These are phyloP conservation scores for Ustulina deusta DNA, from an alignment of 2,329 filamentous ascomycete genomes.

Conservation along the genomic window DNA sequence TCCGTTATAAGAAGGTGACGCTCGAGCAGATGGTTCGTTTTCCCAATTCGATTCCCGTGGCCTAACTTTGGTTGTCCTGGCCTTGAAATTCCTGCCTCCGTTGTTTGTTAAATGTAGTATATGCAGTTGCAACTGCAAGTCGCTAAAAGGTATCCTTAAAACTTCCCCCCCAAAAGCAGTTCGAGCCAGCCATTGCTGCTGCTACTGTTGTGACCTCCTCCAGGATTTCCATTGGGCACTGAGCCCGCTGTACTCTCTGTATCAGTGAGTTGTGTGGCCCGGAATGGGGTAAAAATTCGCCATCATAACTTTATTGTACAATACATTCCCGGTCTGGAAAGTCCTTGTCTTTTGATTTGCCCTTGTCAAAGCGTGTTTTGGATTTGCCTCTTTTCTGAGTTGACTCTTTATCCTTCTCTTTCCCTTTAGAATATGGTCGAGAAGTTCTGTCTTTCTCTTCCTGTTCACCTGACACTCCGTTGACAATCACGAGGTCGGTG, in stretches of 20 bases:
- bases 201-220: background rate
- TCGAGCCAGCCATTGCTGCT: conserved; percentile 1
- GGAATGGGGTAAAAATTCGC: background rate
- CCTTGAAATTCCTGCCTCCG: background rate
- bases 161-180: background rate
- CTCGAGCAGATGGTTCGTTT: background rate
- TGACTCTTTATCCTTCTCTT: conserved; percentile 40
- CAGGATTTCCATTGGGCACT: background rate
- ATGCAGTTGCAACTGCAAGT: conserved; percentile 3
- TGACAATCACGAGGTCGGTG: conserved; percentile 36
- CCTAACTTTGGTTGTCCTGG: background rate
- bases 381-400: conserved; percentile 44
- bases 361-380: conserved; percentile 41
- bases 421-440: conserved; percentile 31
- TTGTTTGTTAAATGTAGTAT: background rate
- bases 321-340: conserved; percentile 46
- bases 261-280: background rate
- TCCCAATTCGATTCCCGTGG: background rate
- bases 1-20: background rate
- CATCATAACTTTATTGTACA: conserved; percentile 39
- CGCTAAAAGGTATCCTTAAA: conserved; percentile 13
- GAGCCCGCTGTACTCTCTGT: background rate
- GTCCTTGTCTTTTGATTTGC: conserved; percentile 43
- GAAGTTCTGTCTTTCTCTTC: conserved; percentile 26
- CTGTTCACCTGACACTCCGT: conserved; percentile 18